phyloP scores from a whole-genome alignment of 768 basidiomycete species.

The Kwoniella shandongensis region DNA sequence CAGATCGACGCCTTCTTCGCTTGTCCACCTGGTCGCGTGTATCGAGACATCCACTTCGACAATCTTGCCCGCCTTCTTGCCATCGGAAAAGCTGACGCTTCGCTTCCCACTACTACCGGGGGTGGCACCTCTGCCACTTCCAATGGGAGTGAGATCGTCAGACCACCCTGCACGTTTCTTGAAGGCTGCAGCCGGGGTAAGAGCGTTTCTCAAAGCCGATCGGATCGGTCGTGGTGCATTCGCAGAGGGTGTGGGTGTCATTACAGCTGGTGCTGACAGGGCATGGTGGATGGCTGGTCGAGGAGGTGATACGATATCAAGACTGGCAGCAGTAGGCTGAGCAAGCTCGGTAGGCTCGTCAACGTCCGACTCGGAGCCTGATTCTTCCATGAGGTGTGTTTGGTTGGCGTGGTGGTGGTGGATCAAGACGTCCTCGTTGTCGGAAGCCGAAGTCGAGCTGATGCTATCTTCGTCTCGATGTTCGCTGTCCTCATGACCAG shows the following conservation, averaged over 20 bases:
- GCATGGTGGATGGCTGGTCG: slow-evolving; percentile 30
- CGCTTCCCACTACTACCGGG: slow-evolving; percentile 35
- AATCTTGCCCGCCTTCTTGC: slow-evolving; percentile 85
- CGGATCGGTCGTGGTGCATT: slow-evolving; percentile 34
- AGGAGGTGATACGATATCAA: slow-evolving; percentile 13
- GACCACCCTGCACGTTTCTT: slow-evolving; percentile 41
- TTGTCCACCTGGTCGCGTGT: slow-evolving; percentile 11
- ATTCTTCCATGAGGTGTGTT: slow-evolving; percentile 9
- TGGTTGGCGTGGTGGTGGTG: background rate
- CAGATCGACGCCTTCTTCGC: slow-evolving; percentile 21
- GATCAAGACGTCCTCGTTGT: slow-evolving; percentile 8
- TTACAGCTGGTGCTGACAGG: slow-evolving; percentile 36
- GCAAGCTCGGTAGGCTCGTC: slow-evolving; percentile 16
- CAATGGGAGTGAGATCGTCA: slow-evolving; percentile 32
- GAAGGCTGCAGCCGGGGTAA: slow-evolving; percentile 31
- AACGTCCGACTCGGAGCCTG: slow-evolving; percentile 5
- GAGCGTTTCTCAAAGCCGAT: slow-evolving; percentile 41
- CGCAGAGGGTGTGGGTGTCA: slow-evolving; percentile 32
- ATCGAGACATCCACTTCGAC: slow-evolving; percentile 13
- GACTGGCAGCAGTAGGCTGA: slow-evolving; percentile 2
- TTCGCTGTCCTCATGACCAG: background rate
- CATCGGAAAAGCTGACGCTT: slow-evolving; percentile 94
- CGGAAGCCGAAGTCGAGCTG: slow-evolving; percentile 1
- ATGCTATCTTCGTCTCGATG: slow-evolving; percentile 12
- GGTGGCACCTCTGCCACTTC: slow-evolving; percentile 15